A percentile compares a stretch with the other conserved stretches of the same genome.
phyloP scores from a whole-genome alignment of 2,329 filamentous ascomycete genomes.

The Arthroderma sp. region DNA sequence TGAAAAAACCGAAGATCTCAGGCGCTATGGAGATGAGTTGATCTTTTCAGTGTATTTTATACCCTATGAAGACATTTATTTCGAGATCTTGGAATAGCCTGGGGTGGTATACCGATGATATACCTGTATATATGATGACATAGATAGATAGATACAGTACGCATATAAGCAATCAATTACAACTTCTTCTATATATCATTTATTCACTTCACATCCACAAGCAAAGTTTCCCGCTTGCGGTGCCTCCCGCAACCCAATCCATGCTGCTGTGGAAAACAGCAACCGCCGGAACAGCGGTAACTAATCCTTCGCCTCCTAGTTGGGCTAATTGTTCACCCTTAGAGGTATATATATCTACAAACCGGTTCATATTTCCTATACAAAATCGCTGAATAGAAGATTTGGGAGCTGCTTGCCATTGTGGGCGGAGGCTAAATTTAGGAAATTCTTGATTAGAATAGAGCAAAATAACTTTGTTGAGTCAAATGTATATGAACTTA shows the following conservation, averaged over 20 bases:
- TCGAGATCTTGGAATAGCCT: neutral
- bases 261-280: conserved; percentile 75
- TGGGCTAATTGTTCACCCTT: conserved; percentile 81
- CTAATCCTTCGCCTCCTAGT: conserved; percentile 64
- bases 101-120: too few relatives aligned
- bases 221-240: conserved; percentile 80
- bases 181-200: neutral
- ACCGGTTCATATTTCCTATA: conserved; percentile 96
- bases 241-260: conserved; percentile 89
- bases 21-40: too few relatives aligned
- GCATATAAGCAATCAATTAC: neutral
- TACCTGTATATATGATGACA: too few relatives aligned
- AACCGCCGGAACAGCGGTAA: conserved; percentile 88
- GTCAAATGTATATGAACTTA: conserved; percentile 22
- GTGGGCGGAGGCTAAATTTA: conserved; percentile 51
- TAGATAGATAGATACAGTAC: neutral
- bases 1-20: too few relatives aligned
- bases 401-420: conserved; percentile 72
- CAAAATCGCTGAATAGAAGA: conserved; percentile 77
- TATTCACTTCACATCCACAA: conserved; percentile 57
- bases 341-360: conserved; percentile 77
- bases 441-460: neutral
- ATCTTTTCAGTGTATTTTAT: too few relatives aligned
- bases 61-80: neutral
- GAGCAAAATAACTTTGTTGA: neutral